Evolutionary conservation across 2,329 filamentous ascomycete species (phyloP).

Genomic region (Thielaviopsis ethacetica): DNA sequence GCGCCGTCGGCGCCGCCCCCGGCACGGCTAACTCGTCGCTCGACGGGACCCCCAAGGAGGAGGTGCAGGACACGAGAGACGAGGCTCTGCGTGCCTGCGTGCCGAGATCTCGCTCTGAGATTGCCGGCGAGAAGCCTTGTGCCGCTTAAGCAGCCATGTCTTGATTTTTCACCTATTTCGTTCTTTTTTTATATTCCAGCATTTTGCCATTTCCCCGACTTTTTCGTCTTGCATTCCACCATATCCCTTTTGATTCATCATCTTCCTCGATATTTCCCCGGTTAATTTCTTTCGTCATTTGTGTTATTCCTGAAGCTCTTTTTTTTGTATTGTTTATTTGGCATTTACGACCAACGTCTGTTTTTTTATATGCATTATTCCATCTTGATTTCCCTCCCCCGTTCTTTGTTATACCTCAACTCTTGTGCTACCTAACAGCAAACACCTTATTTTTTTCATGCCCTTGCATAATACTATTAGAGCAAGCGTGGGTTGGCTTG

Average conservation of each 20-base stretch:
- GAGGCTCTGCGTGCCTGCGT: constrained; percentile 11
- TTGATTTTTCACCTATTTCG: no score
- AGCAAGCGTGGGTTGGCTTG: neutral
- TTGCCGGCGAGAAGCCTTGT: neutral
- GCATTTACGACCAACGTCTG: neutral
- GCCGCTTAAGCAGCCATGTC: neutral
- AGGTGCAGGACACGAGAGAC: constrained; percentile 7
- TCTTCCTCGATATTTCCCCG: neutral
- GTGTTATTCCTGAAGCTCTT: neutral
- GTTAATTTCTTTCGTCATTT: neutral
- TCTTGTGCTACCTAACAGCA: no score
- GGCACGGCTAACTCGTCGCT: neutral
- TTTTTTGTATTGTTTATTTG: neutral
- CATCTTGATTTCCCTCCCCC: neutral
- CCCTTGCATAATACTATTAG: neutral
- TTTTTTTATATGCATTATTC: no score
- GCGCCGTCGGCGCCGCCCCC: neutral
- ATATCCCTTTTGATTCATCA: no score
- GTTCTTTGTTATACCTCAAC: neutral
- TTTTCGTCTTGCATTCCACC: no score
- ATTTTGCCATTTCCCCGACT: no score
- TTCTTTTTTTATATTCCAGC: no score
- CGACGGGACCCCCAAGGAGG: neutral
- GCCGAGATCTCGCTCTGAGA: constrained; percentile 1
- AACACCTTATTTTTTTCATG: neutral